Conservation (phyloP, 1,139 yeast genomes). For the Blastobotrys raffinosifermentans region DNA sequence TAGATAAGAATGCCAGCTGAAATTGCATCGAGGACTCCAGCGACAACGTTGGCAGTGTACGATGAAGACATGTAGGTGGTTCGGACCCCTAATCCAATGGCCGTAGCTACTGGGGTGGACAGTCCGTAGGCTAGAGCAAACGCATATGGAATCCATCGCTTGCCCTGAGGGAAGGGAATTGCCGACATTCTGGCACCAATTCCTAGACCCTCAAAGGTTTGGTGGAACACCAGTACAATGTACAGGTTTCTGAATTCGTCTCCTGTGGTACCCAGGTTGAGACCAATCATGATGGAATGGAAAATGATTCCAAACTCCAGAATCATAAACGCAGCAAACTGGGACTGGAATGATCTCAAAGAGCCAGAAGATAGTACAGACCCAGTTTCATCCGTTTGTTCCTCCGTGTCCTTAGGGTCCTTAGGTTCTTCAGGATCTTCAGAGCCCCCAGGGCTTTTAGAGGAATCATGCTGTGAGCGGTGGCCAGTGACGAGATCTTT, state of each 20-base stretch:
- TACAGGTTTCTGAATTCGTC: conserved; percentile 62
- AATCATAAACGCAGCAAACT: conserved; percentile 40
- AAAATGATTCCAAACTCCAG: conserved; percentile 74
- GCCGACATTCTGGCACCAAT: conserved; percentile 77
- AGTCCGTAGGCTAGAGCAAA: conserved; percentile 54
- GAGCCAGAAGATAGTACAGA: too few species aligned
- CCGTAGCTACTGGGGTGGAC: conserved; percentile 74
- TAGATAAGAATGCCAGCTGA: conserved; percentile 79
- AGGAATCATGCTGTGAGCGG: conserved; percentile 11
- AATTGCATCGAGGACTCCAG: conserved; percentile 77
- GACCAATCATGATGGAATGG: conserved; percentile 76
- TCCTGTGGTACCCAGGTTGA: conserved; percentile 63
- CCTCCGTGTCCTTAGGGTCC: conserved; percentile 29
- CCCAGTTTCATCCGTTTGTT: conserved; percentile 4
- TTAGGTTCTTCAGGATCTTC: conserved; percentile 9
- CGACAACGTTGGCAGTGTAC: conserved; percentile 57
- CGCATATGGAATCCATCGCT: conserved; percentile 51
- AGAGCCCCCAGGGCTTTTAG: conserved; percentile 11
- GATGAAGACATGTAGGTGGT: conserved; percentile 45
- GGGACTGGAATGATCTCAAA: conserved; percentile 70
- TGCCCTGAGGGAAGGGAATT: conserved; percentile 41
- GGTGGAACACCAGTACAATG: conserved; percentile 81
- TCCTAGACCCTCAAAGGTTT: conserved; percentile 88
- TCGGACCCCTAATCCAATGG: conserved; percentile 81
- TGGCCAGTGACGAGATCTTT: conserved; percentile 59